Evolutionary conservation across 2,329 filamentous ascomycete species (phyloP).

Genomic region (Teratosphaeria viscida): DNA sequence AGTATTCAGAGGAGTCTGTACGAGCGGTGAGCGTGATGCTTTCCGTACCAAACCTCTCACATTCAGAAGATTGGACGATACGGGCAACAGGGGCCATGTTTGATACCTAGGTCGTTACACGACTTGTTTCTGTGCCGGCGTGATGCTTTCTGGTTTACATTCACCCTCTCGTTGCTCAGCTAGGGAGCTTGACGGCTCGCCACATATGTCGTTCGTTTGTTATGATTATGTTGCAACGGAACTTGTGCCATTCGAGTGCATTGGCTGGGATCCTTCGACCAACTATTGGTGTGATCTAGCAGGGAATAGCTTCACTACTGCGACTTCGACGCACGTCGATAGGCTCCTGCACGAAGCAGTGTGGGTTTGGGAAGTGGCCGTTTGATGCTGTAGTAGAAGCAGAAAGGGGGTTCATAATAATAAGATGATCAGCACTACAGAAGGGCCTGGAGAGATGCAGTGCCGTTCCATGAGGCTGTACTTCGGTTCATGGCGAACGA

Average conservation of each 20-base stretch:
- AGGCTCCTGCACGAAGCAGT: background rate
- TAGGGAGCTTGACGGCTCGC: background rate
- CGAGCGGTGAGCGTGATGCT: background rate
- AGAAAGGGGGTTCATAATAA: too few species aligned
- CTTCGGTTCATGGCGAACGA: background rate
- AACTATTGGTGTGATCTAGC: background rate
- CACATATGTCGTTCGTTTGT: background rate
- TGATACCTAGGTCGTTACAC: background rate
- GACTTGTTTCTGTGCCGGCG: background rate
- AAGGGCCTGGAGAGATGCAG: background rate
- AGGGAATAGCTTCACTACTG: background rate
- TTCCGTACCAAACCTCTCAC: background rate
- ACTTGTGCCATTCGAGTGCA: background rate
- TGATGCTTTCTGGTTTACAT: background rate
- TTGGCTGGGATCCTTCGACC: background rate
- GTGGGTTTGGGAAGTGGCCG: background rate
- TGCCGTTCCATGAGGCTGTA: background rate
- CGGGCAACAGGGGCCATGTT: background rate
- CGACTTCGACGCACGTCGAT: background rate
- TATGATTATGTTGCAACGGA: background rate
- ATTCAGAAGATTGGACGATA: background rate
- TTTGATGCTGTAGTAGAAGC: background rate
- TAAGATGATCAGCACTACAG: background rate
- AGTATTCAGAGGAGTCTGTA: too few species aligned
- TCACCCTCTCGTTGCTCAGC: background rate